A percentile compares a stretch with the other conserved stretches of the same genome.
phyloP scores from a whole-genome alignment of 2,329 filamentous ascomycete genomes.

The Lomentospora prolificans region DNA sequence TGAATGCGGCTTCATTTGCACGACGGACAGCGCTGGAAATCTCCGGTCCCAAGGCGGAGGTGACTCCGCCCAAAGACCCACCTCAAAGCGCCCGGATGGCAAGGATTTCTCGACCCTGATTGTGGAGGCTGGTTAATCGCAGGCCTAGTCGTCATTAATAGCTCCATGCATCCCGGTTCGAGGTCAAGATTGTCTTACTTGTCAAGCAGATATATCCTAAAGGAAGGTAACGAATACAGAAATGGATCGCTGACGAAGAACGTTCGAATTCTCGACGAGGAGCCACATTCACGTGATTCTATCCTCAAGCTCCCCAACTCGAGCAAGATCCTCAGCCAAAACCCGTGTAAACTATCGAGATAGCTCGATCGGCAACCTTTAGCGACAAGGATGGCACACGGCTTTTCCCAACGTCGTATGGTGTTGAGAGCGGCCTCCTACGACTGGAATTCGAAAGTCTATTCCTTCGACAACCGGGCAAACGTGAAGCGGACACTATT shows the following conservation, averaged over 20 bases:
- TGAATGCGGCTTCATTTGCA: no score
- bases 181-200: not conserved
- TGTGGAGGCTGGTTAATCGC: not conserved
- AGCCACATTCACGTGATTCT: not conserved
- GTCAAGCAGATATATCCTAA: not conserved
- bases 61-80: not conserved
- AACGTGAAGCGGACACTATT: no score
- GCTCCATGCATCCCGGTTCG: not conserved
- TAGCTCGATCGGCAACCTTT: not conserved
- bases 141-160: not conserved
- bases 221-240: not conserved
- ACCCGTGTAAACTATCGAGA: not conserved
- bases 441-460: not conserved
- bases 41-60: not conserved
- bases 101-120: not conserved
- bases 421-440: not conserved
- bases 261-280: no score
- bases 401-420: not conserved
- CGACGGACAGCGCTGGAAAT: not conserved
- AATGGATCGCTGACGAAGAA: not conserved
- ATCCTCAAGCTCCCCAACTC: not conserved
- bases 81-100: not conserved
- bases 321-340: not conserved
- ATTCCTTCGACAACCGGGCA: not conserved
- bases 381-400: not conserved